Base-by-base conservation (phyloP, 176 grass and related monocot genomes). In the Triticum dicoccoides region DNA sequence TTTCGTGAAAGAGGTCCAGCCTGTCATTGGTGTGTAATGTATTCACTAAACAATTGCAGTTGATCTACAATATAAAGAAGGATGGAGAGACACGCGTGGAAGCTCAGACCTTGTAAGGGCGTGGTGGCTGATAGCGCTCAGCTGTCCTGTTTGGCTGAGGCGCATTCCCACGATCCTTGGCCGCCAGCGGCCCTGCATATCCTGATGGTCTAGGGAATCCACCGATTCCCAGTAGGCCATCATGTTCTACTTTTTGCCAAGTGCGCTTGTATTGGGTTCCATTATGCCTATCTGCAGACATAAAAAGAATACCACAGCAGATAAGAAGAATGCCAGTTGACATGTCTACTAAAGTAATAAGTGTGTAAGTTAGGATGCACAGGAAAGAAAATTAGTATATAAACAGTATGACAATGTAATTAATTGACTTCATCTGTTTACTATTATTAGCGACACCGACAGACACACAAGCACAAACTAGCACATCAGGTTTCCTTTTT, bases 101-200 rank as follows among this genome's bases (percentile, higher is more conserved):
- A 29, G 20, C 63, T 71, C 80, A 41, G 74, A 98, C 91, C 91
- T 95, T 95, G 83, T 77, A 93, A 79, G 91, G 91, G 52, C 97
- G 97, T 41, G 97, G 97, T 82, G 97, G 97, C 58, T 99, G 97
- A 86, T 99, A 99, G 69, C 94, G 94, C 78, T 97, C 89, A 73
- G 91, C 82, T 80, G 65, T 89, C 87, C 61, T 97, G 69, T 91
- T 99, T 59, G 91, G 69, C 62, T 97, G 90, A 91, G 88, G 87
- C 5, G 41, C 75, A 64, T 35, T 91, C 35, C 84, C 86, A 80
- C 68, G 90, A 87, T 87, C 91, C 73, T 94, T 96, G 6, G 82
- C 39, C 80, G 79, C 51, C 23, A 85, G 85, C 24, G 89, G 68
- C 62, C 92, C 85, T 1, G 77, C 69, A 86, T 91, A 93, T 80